These are phyloP conservation scores for Cylindrotheca closterium DNA, from an alignment of 108 stramenopile species.

Conservation along the genomic window DNA sequence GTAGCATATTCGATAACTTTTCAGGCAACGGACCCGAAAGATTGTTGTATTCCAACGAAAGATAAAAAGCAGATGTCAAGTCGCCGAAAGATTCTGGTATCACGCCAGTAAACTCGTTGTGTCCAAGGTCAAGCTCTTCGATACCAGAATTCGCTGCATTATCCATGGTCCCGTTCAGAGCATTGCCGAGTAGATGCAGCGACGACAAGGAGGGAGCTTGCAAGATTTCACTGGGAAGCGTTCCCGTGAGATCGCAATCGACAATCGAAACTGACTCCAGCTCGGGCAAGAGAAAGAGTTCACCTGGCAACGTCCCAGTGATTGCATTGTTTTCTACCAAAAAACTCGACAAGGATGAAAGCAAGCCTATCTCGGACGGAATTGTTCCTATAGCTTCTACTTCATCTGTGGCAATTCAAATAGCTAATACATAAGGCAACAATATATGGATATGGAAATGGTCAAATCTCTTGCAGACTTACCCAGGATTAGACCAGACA, in stretches of 20 bases:
- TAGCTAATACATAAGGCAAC: no score
- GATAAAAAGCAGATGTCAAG: neutral
- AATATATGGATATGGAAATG: no score
- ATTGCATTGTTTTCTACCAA: constrained; percentile 26
- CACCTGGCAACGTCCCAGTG: constrained; percentile 18
- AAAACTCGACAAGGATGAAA: neutral
- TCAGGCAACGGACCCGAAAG: constrained; percentile 2
- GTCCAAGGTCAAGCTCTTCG: neutral
- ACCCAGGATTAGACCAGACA: neutral
- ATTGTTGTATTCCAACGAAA: constrained; percentile 11
- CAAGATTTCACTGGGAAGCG: neutral
- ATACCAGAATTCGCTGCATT: neutral
- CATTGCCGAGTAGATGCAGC: constrained; percentile 4
- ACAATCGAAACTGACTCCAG: neutral
- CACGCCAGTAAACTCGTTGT: neutral
- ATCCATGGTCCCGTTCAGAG: constrained; percentile 16
- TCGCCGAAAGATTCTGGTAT: neutral
- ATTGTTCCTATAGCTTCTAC: constrained; percentile 1
- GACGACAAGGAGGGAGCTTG: neutral
- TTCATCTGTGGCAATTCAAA: no score
- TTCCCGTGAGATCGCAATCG: constrained; percentile 2
- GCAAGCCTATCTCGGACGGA: constrained; percentile 13
- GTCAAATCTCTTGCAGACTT: no score
- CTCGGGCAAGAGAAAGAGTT: neutral
- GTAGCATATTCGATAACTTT: neutral